Percentiles rank a stretch among this genome's conserved stretches.
Conservation (phyloP, 306 rosid species). For the Glycine tomentella region DNA sequence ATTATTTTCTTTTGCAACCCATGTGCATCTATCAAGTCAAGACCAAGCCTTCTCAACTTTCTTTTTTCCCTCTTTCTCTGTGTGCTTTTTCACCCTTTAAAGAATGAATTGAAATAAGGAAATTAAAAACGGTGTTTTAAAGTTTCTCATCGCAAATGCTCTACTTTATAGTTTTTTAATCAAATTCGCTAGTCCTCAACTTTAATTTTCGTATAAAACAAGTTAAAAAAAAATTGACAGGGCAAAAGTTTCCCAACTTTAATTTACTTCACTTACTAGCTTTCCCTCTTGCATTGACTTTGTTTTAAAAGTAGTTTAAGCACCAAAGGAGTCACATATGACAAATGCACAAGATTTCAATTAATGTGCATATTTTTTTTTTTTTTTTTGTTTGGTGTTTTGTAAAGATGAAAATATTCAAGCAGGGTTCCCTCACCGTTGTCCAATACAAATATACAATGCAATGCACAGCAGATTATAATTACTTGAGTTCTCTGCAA, state of each 20-base stretch:
- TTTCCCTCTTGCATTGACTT: constrained; percentile 22
- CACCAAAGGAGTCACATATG: not conserved
- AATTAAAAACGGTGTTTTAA: not conserved
- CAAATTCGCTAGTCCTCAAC: not conserved
- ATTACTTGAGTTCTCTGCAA: constrained; percentile 42
- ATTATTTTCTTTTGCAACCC: constrained; percentile 37
- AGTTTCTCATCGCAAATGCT: not conserved
- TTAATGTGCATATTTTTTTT: too few species aligned
- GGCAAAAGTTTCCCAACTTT: constrained; percentile 16
- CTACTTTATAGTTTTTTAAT: not conserved
- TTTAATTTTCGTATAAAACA: not conserved
- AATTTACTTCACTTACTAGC: not conserved
- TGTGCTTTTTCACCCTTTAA: constrained; percentile 15
- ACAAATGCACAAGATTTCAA: too few species aligned
- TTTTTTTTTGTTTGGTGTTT: not conserved
- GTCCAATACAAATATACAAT: not conserved
- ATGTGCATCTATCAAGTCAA: constrained; percentile 43
- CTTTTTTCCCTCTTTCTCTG: not conserved
- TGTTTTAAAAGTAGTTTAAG: not conserved
- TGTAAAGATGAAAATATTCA: not conserved
- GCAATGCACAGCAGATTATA: constrained; percentile 21
- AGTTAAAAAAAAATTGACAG: not conserved
- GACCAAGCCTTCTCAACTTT: constrained; percentile 31
- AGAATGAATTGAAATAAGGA: not conserved
- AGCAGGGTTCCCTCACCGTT: not conserved